Base-by-base conservation (phyloP, 2,329 filamentous ascomycete genomes). In the Alternaria gansuensis region DNA sequence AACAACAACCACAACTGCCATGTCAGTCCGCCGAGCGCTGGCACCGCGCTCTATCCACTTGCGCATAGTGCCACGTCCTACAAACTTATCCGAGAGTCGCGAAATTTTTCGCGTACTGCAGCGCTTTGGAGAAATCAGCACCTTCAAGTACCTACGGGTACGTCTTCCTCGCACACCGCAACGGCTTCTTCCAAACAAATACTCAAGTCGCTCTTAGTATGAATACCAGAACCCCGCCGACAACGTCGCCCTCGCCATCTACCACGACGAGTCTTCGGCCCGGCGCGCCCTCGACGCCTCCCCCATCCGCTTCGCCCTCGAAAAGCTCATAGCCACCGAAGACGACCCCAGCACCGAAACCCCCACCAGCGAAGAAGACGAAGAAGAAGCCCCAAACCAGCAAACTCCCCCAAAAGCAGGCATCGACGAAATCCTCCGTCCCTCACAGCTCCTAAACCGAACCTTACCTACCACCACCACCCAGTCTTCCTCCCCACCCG, bases 101-200 rank as follows among this genome's bases (percentile, higher is more conserved):
- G 79, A 83, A 64, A 78, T 85, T 39, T 70, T 82, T 40, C 77
- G 79, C 36, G 70, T 84, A 51, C 69, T 84, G 53, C 79, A 82
- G 60, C 75, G 77, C 51, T 84, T 82, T 62, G 82, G 82, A 37
- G 80, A 83, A 50, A 74, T 85, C 43, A 78, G 78, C 62, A 78
- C 79, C 63, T 84, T 78, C 73, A 79, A 79, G 63, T 77, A 77
- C 63, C 75, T 84, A 40, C 77, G 73, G 51, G 78, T 79, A 39
- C 13, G 56, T 31, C 17, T 23, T 36, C 23, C 10, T 28, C n/a
- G 14, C 7, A 28, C 21, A 6, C 37, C n/a, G 6, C 23, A 21
- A 21, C 26, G 40, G 40, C 29, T 46, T 28, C n/a, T 43, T 40
- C 44, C 3, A 51, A 34, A 10, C 26, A 13, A 14, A 1, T 9